Base-by-base conservation (phyloP, 176 grass and related monocot species). In the Oryza punctata region DNA sequence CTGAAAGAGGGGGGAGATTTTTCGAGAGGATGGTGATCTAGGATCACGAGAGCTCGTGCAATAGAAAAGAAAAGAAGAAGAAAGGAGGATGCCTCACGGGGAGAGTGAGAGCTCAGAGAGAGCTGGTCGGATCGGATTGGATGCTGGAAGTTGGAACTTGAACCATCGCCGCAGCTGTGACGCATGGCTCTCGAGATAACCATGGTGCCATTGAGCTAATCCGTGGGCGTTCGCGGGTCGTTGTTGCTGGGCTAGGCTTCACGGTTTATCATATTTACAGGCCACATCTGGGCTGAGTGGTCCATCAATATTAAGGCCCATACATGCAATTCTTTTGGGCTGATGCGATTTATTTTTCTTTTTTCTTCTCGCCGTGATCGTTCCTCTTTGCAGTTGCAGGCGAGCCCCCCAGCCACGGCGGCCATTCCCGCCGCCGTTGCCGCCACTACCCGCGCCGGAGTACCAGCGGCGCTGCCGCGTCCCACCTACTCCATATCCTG, bases 401-500 rank as follows among this genome's bases (percentile, higher is more conserved):
- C 35, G 44, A 88, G 41, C 37, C 46, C 73, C 80, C 71, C 70
- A 16, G 35, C 63, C 83, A 65, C 76, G 15, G 60, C 67, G 73
- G 78, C 78, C 59, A 81, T 67, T 59, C 43, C 82, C 65, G 69
- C 61, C 87, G 82, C 72, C 24, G 6, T 43, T 72, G 3, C 2
- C 72, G 2, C 9, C 49, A 10, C 25, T 33, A 2, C 49, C 11
- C 1, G 37, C 43, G 15, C 57, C 60, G 13, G 0, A 44, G 14
- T 67, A 50, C 57, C 72, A 2, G 33, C 73, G 32, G 23, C 18
- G 46, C 43, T 24, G 0, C 67, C 72, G 13, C 74, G 16, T 23
- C 68, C 30, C 0, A 57, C 63, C 60, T 83, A 90, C 75, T 52
- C 74, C 46, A 75, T 86, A 33, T 82, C 84, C 76, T 90, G 88